These are phyloP conservation scores for Karstenula rhodostoma DNA, from an alignment of 2,329 filamentous ascomycete genomes.

Conservation along the genomic window DNA sequence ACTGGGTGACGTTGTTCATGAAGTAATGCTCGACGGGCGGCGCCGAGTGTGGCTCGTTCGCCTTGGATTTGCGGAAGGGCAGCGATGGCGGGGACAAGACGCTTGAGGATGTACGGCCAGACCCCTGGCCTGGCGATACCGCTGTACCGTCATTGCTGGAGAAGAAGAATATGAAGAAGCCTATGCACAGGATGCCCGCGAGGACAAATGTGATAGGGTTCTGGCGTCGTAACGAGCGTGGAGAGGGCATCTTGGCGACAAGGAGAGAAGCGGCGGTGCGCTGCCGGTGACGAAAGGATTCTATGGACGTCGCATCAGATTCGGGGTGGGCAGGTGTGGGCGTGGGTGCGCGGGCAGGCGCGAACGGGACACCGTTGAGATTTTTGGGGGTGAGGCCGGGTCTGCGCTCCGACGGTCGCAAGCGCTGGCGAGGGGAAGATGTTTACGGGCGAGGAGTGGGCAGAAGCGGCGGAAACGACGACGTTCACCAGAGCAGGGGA, in stretches of 20 bases:
- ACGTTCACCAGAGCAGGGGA: conserved; percentile 5
- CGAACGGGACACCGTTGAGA: conserved; percentile 39
- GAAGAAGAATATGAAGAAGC: conserved; percentile 66
- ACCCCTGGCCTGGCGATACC: conserved; percentile 58
- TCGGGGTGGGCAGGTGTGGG: conserved; percentile 16
- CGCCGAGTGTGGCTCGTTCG: conserved; percentile 66
- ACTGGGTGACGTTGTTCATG: conserved; percentile 92
- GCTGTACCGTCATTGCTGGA: conserved; percentile 66
- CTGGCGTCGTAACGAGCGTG: conserved; percentile 77
- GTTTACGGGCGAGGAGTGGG: not conserved
- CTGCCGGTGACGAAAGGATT: conserved; percentile 35
- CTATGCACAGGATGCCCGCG: conserved; percentile 74
- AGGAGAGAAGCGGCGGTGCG: conserved; percentile 37
- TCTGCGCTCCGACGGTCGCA: not conserved
- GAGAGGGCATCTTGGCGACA: conserved; percentile 60
- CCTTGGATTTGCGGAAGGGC: conserved; percentile 72
- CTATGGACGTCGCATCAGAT: conserved; percentile 48
- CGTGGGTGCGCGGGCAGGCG: conserved; percentile 25
- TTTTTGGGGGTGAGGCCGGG: conserved; percentile 31
- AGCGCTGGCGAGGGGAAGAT: not conserved
- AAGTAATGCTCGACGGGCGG: conserved; percentile 92
- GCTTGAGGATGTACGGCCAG: conserved; percentile 68
- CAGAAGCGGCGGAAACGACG: not conserved
- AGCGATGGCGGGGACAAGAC: conserved; percentile 77
- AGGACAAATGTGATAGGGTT: conserved; percentile 79